These are phyloP conservation scores for Salvia rosmarinus DNA, from an alignment of 257 asterid genomes.

Conservation along the genomic window DNA sequence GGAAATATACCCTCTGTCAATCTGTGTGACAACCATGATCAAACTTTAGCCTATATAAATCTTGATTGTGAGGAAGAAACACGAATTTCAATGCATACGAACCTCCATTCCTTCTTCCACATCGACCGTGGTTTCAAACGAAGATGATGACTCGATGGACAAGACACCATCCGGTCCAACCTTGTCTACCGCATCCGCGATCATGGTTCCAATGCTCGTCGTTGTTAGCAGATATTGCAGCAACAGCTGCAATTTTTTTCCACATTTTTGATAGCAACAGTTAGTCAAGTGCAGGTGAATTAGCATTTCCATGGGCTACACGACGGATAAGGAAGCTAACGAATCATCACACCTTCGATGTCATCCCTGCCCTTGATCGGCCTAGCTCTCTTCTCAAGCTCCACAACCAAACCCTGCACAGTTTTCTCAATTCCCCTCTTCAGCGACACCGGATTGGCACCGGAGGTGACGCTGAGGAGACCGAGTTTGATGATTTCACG, in stretches of 20 bases:
- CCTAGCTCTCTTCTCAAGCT: slow-evolving; percentile 85
- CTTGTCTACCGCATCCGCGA: slow-evolving; percentile 96
- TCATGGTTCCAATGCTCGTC: slow-evolving; percentile 88
- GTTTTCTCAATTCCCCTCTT: slow-evolving; percentile 94
- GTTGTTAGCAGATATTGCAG: slow-evolving; percentile 90
- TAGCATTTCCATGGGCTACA: slow-evolving; percentile 1
- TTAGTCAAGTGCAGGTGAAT: background rate
- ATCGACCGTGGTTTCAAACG: slow-evolving; percentile 92
- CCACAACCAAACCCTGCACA: slow-evolving; percentile 68
- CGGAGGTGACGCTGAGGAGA: slow-evolving; percentile 85
- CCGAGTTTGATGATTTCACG: slow-evolving; percentile 97
- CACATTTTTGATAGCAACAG: slow-evolving; percentile 6
- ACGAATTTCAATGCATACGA: slow-evolving; percentile 14
- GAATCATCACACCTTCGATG: slow-evolving; percentile 66
- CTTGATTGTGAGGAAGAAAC: background rate
- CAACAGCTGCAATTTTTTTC: slow-evolving; percentile 64
- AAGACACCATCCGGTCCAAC: slow-evolving; percentile 99
- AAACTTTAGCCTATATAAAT: background rate
- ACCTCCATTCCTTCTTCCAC: slow-evolving; percentile 99
- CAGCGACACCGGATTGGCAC: slow-evolving; percentile 95
- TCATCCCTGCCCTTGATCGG: slow-evolving; percentile 96
- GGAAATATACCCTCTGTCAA: slow-evolving; percentile 92
- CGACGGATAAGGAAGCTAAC: too few relatives aligned
- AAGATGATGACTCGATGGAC: slow-evolving; percentile 95
- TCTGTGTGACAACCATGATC: slow-evolving; percentile 47